These are phyloP conservation scores for Penicillium verhagenii DNA, from an alignment of 495 filamentous ascomycete species.

Conservation along the genomic window DNA sequence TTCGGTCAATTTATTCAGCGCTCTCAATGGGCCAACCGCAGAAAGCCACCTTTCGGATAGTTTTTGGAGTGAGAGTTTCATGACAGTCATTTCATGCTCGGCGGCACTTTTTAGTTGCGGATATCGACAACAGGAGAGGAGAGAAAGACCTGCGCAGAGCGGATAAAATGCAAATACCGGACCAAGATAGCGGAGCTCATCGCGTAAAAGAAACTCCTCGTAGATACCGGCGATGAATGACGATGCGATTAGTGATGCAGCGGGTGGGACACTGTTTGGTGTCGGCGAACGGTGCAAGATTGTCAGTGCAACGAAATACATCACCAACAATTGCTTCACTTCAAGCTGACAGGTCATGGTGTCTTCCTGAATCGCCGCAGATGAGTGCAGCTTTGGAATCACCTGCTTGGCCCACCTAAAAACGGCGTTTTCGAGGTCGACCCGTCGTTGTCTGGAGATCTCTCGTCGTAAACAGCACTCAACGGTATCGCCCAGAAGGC, in stretches of 20 bases:
- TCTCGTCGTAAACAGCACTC: conserved; percentile 27
- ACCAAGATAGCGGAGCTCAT: conserved; percentile 29
- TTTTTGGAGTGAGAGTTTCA: conserved; percentile 33
- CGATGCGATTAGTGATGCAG: conserved; percentile 26
- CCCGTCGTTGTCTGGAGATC: conserved; percentile 24
- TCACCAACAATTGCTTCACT: conserved; percentile 26
- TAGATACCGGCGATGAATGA: conserved; percentile 32
- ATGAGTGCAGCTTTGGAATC: conserved; percentile 23
- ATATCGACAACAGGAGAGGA: conserved; percentile 29
- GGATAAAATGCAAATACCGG: conserved; percentile 31
- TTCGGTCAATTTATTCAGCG: conserved; percentile 28
- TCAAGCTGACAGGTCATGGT: conserved; percentile 18
- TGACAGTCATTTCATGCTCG: conserved; percentile 30
- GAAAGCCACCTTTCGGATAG: conserved; percentile 31
- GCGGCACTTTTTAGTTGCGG: conserved; percentile 23
- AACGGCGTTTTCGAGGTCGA: conserved; percentile 29
- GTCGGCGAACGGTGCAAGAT: conserved; percentile 28
- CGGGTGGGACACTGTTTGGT: conserved; percentile 23
- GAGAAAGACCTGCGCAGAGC: conserved; percentile 24
- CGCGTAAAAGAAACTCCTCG: conserved; percentile 30
- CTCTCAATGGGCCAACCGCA: conserved; percentile 27
- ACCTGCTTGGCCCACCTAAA: conserved; percentile 33
- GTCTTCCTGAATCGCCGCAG: conserved; percentile 19
- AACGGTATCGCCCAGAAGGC: conserved; percentile 28
- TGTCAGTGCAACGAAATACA: conserved; percentile 30